phyloP scores from a whole-genome alignment of 176 grass and related monocot genomes.

The Aegilops sharonensis region DNA sequence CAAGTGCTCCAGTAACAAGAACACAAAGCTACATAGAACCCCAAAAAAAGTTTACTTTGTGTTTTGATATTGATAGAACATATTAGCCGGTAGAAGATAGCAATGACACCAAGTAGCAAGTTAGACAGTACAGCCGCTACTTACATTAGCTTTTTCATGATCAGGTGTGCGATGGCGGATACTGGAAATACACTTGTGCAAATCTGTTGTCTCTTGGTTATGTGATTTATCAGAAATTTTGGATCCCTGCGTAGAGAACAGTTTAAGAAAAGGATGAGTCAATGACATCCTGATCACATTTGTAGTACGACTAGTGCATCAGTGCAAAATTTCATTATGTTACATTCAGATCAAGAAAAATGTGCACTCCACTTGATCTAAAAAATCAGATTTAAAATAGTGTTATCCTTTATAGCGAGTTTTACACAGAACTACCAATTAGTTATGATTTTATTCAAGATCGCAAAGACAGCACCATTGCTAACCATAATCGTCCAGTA shows the following conservation, averaged over 20 bases:
- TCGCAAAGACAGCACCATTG: not conserved
- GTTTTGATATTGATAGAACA: not conserved
- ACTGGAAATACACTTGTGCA: constrained; percentile 70
- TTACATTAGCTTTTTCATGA: constrained; percentile 59
- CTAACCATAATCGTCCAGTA: not conserved
- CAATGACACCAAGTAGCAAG: not conserved
- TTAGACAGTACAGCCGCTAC: not conserved
- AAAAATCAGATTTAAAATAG: not conserved
- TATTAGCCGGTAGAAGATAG: not conserved
- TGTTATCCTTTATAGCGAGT: not conserved
- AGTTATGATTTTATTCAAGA: not conserved
- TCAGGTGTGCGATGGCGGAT: constrained; percentile 43
- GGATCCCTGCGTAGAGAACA: constrained; percentile 46
- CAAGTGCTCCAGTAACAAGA: constrained; percentile 63
- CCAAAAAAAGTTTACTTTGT: not conserved
- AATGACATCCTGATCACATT: not conserved
- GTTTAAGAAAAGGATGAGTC: not conserved
- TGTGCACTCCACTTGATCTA: not conserved
- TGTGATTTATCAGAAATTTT: constrained; percentile 66
- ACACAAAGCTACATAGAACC: constrained; percentile 51
- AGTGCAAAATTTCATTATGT: not conserved
- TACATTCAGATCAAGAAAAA: not conserved
- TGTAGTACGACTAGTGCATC: not conserved
- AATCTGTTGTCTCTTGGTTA: constrained; percentile 76
- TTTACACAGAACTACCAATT: not conserved